phyloP scores from a whole-genome alignment of 2,329 filamentous ascomycete genomes.

The Aspergillus fructus region DNA sequence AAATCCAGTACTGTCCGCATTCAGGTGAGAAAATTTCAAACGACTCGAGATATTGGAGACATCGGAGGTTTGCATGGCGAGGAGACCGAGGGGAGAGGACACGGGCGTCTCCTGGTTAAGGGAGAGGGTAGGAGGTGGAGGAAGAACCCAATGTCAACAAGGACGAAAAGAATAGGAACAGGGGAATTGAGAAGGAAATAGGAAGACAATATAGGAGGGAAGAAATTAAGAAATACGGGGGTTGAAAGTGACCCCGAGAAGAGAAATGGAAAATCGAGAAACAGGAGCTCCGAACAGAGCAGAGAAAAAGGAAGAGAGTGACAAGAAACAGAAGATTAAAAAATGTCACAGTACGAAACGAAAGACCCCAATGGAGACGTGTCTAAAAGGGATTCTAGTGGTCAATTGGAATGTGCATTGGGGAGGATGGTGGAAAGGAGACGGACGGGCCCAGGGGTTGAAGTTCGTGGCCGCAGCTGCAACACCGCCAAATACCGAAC shows the following conservation, averaged over 20 bases:
- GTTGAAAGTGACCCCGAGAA: conserved; percentile 19
- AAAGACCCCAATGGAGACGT: conserved; percentile 28
- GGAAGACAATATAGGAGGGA: conserved; percentile 16
- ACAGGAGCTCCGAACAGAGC: conserved; percentile 14
- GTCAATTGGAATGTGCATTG: conserved; percentile 36
- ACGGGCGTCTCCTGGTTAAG: conserved; percentile 78
- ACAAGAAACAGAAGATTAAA: conserved; percentile 19
- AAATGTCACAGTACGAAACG: conserved; percentile 23
- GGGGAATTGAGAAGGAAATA: conserved; percentile 13
- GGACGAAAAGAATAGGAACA: conserved; percentile 23
- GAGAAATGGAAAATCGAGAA: conserved; percentile 18
- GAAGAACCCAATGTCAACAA: conserved; percentile 20
- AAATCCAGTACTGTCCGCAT: conserved; percentile 76
- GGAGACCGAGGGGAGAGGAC: conserved; percentile 53
- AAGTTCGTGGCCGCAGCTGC: conserved; percentile 10
- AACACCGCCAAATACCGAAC: conserved; percentile 7
- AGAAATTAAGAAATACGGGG: conserved; percentile 10
- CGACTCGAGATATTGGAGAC: conserved; percentile 64
- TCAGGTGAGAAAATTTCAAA: conserved; percentile 75
- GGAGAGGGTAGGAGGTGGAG: conserved; percentile 60
- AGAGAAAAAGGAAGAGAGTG: conserved; percentile 14
- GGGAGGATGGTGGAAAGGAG: conserved; percentile 25
- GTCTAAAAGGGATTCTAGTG: conserved; percentile 26
- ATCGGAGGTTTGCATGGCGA: conserved; percentile 85
- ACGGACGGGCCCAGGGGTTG: conserved; percentile 16